Conservation (phyloP, 495 filamentous ascomycete genomes). For the Aspergillus olivimuriae region DNA sequence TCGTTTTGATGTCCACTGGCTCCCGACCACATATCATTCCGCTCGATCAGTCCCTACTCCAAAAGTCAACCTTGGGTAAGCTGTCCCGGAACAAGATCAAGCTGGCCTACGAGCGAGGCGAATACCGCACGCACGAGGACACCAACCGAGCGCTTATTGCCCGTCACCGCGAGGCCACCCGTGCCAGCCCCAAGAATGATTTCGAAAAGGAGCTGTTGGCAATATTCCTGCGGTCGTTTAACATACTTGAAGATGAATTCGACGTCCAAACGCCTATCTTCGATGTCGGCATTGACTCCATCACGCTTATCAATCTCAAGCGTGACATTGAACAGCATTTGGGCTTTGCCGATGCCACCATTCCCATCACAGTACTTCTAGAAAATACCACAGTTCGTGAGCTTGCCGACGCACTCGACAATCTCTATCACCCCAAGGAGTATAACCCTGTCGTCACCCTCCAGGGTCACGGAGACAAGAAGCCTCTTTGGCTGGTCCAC, state of each 20-base stretch:
- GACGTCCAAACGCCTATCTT: neutral
- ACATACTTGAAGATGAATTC: neutral
- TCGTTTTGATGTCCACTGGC: neutral
- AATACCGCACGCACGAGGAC: constrained; percentile 6
- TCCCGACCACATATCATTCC: neutral
- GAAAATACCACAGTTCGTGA: neutral
- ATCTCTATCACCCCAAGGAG: constrained; percentile 1
- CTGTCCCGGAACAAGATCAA: constrained; percentile 36
- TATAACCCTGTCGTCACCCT: constrained; percentile 47
- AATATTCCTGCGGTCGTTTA: neutral
- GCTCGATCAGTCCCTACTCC: constrained; percentile 1
- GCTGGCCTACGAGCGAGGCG: constrained; percentile 7
- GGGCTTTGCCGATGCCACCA: neutral
- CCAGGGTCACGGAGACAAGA: constrained; percentile 30
- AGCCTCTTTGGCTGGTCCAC: constrained; percentile 49
- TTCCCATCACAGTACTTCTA: no score
- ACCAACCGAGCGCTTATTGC: constrained; percentile 18
- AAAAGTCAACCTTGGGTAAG: constrained; percentile 34
- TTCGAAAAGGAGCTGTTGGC: neutral
- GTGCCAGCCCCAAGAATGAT: neutral
- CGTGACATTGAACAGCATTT: neutral
- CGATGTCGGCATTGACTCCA: neutral
- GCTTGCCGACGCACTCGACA: constrained; percentile 33
- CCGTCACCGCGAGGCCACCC: neutral
- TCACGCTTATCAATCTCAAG: neutral